These are phyloP conservation scores for Cercophora newfieldiana DNA, from an alignment of 495 filamentous ascomycete genomes.

Conservation along the genomic window DNA sequence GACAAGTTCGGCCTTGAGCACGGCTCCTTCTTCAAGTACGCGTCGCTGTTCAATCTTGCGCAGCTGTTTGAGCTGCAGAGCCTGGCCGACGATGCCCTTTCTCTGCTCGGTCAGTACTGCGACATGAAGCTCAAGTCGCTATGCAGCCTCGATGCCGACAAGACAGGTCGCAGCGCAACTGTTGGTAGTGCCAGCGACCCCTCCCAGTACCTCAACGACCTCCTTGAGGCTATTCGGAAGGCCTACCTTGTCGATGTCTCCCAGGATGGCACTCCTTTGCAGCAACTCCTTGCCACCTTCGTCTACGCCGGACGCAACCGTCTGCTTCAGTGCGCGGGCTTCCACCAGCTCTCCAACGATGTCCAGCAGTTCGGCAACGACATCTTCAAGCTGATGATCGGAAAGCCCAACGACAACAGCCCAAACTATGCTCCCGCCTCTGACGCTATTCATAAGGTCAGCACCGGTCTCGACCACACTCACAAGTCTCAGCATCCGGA, in stretches of 20 bases:
- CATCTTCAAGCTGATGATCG: slow-evolving; percentile 15
- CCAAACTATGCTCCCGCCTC: slow-evolving; percentile 8
- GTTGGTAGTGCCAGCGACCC: neutral
- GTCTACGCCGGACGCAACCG: slow-evolving; percentile 24
- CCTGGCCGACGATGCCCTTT: slow-evolving; percentile 19
- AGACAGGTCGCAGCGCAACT: slow-evolving; percentile 15
- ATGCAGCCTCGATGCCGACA: slow-evolving; percentile 13
- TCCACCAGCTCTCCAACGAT: neutral
- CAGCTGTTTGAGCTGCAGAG: slow-evolving; percentile 1
- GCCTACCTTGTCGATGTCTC: neutral
- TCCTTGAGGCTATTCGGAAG: slow-evolving; percentile 7
- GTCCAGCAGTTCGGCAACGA: slow-evolving; percentile 10
- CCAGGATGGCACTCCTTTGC: neutral
- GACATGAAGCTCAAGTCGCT: slow-evolving; percentile 21
- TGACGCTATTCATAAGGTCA: neutral
- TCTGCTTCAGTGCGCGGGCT: neutral
- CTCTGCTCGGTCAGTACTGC: slow-evolving; percentile 17
- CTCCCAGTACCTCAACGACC: neutral
- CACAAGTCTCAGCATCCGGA: slow-evolving; percentile 27
- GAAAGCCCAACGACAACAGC: neutral
- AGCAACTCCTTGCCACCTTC: slow-evolving; percentile 17
- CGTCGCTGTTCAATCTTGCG: slow-evolving; percentile 23
- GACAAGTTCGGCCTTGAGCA: neutral
- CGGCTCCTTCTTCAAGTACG: slow-evolving; percentile 12
- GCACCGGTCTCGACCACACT: slow-evolving; percentile 10